Base-by-base conservation (phyloP, 2,329 filamentous ascomycete species). In the Aspergillus flavus region DNA sequence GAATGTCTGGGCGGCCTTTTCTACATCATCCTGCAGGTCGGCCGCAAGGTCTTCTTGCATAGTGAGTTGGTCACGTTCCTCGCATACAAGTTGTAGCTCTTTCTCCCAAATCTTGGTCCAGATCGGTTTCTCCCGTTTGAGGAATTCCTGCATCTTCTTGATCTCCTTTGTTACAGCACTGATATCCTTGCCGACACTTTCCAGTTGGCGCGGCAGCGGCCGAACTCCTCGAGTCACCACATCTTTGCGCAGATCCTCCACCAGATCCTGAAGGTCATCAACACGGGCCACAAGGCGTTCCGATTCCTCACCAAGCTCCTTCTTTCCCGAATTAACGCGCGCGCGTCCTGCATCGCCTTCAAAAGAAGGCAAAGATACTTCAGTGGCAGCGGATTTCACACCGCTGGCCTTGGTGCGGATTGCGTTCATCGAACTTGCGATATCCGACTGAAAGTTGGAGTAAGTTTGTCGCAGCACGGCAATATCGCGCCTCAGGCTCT, bases 101-200 rank as follows among this genome's bases (percentile, higher is more conserved):
- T 96, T 94, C 85, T 98, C 94, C 95, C 95, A 99, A 68, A 98
- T 96, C 86, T 97, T 97, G 60, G 93, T 97, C 94, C 95, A 99
- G 62, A 97, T 84, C 0, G 95, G 95, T 78, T 97, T 97, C 85
- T 99, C 95, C 54, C 88, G 87, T 71, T 89, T 90, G 81, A 99
- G 87, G 82, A 91, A 96, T 19, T 97, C 94, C 75, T 97, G 92
- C 86, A 99, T 90, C 80, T 92, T 94, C 85, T 92, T 95, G 66
- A 99, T 87, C 73, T 97, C 94, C 73, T 93, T 90, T 56, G 89
- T 91, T 36, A 95, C 89, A 61, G 84, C 80, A 56, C 89, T 88
- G 66, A 99, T 93, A 71, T 98, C 94, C 79, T 95, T 96, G 68
- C 91, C 90, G 23, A 97, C 94, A 43, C 83, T 83, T 79, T 98